Evolutionary conservation across 345 rosid genomes (phyloP), one percentile per base, ranked within the genome.

Genomic region (Odontarrhena argentea): DNA sequence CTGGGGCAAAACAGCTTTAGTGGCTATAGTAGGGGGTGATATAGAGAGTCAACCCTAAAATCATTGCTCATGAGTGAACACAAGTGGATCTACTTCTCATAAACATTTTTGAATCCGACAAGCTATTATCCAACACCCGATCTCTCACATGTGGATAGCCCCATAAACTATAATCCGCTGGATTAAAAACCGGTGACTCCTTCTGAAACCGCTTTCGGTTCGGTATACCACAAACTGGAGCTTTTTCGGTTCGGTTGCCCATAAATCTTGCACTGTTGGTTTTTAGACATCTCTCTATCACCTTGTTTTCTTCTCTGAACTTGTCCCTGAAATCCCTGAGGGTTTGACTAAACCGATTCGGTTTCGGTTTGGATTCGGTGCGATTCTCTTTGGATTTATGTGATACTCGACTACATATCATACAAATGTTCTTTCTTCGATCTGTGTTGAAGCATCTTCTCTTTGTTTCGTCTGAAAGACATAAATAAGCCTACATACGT

Each of bases 101-200:
- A 37, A 77, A 71, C 72, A 76, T 52, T 43, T 69, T 68, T 60
- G 70, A 66, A 3, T 24, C 74, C 37, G 94, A 41, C 60, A 74
- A 60, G 68, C 65, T 79, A 15, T 70, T 76, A 70, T 81, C 81
- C 38, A 83, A 90, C 28, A 76, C 65, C 25, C 75, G 67, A 44
- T 60, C 77, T 78, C 99, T 80, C 51, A 82, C 13, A 50, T 88
- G 96, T 50, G 98, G 98, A 69, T 93, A 93, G 36, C 97, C 96
- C 13, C 71, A 70, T 34, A 80, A 70, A 45, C 30, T 2, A 42
- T 90, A 81, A 30, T 81, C 81, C 6, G 88, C 73, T 2, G 97
- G 97, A 59, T 87, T 77, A 37, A 93, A 93, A 58, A 90, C 35
- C 0, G 98, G 94, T 1, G 78, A 86, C 64, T 90, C 98, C 69